A percentile compares a stretch with the other conserved stretches of the same genome.
Conservation (phyloP, 2,329 filamentous ascomycete genomes). For the Seiridium cupressi region DNA sequence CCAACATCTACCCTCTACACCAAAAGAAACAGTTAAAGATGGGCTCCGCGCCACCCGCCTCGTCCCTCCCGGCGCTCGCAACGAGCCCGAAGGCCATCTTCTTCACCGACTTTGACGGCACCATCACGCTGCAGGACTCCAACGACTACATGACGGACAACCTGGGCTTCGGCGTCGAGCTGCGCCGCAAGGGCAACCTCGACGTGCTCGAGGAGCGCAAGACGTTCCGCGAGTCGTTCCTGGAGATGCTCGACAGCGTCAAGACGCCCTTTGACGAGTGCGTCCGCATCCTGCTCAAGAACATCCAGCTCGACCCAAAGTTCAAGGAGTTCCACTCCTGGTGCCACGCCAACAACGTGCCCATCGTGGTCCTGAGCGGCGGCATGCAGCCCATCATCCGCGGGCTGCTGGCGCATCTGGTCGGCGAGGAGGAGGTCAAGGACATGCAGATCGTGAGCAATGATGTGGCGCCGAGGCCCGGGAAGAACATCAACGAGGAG, state of each 20-base stretch:
- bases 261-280: slow-evolving; percentile 78
- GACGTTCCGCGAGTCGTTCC: slow-evolving; percentile 83
- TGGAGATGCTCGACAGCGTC: slow-evolving; percentile 88
- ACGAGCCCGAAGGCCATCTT: slow-evolving; percentile 88
- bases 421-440: slow-evolving; percentile 71
- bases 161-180: slow-evolving; percentile 75
- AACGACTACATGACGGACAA: slow-evolving; percentile 82
- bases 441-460: slow-evolving; percentile 92
- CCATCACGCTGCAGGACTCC: slow-evolving; percentile 73
- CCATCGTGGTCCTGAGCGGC: slow-evolving; percentile 86
- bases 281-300: slow-evolving; percentile 72
- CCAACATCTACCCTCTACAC: background rate
- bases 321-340: slow-evolving; percentile 89
- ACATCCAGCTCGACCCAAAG: slow-evolving; percentile 84
- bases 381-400: slow-evolving; percentile 93
- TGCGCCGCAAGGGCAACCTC: slow-evolving; percentile 70
- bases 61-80: slow-evolving; percentile 51
- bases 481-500: slow-evolving; percentile 74
- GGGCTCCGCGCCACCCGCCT: background rate
- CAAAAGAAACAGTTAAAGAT: background rate
- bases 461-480: slow-evolving; percentile 61
- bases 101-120: slow-evolving; percentile 98
- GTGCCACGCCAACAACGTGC: slow-evolving; percentile 78
- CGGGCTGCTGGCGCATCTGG: slow-evolving; percentile 73
- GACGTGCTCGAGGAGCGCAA: slow-evolving; percentile 71